A percentile compares a stretch with the other conserved stretches of the same genome.
Conservation (phyloP, 2,329 filamentous ascomycete species). For the Botrytis hyacinthi region DNA sequence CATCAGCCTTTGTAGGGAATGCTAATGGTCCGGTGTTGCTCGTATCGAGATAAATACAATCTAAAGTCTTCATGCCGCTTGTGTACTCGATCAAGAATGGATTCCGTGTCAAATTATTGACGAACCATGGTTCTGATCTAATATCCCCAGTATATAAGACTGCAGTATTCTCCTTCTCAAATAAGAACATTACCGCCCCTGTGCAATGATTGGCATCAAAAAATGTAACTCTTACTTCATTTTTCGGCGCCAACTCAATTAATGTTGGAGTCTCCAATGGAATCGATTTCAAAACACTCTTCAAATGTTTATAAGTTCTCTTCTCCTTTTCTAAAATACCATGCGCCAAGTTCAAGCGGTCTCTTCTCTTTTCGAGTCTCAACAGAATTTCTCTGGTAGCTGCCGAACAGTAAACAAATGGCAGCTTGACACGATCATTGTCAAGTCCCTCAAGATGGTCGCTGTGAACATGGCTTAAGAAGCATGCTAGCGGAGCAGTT, state of each 20-base stretch:
- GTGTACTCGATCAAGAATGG: slow-evolving; percentile 75
- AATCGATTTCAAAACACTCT: slow-evolving; percentile 73
- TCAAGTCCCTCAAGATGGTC: slow-evolving; percentile 72
- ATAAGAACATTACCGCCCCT: slow-evolving; percentile 88
- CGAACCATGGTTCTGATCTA: slow-evolving; percentile 82
- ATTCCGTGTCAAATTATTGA: slow-evolving; percentile 68
- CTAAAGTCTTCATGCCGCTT: slow-evolving; percentile 61
- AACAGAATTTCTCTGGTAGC: slow-evolving; percentile 80
- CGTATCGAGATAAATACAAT: slow-evolving; percentile 87
- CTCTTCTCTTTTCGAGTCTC: slow-evolving; percentile 72
- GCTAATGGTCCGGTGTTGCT: slow-evolving; percentile 57
- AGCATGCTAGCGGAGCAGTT: slow-evolving; percentile 72
- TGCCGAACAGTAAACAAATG: slow-evolving; percentile 87
- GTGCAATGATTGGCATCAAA: slow-evolving; percentile 91
- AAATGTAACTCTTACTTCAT: slow-evolving; percentile 74
- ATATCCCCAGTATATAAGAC: slow-evolving; percentile 89
- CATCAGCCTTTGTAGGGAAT: slow-evolving; percentile 68
- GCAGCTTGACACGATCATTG: slow-evolving; percentile 70
- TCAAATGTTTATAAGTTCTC: slow-evolving; percentile 74
- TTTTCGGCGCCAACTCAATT: slow-evolving; percentile 69
- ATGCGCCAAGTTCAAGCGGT: slow-evolving; percentile 76
- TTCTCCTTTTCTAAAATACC: slow-evolving; percentile 73
- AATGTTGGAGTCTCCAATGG: slow-evolving; percentile 76
- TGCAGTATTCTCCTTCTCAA: slow-evolving; percentile 70
- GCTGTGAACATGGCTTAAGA: slow-evolving; percentile 89